Base-by-base conservation (phyloP, 768 basidiomycete genomes). In the Suillus subluteus region DNA sequence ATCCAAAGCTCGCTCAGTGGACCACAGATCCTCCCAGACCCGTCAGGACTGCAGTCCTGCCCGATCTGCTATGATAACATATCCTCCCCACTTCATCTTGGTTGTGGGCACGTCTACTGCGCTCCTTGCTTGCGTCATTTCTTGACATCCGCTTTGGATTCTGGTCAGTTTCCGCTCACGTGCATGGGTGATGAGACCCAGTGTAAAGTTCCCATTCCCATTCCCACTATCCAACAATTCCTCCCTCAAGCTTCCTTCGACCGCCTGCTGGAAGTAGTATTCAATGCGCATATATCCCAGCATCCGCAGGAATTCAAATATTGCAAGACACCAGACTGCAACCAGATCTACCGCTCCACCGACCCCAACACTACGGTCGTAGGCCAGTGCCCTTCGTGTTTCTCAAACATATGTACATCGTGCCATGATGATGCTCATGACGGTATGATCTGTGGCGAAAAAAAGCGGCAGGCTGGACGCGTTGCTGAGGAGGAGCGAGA, bases 241-340 rank as follows among this genome's bases (percentile, higher is more conserved):
- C 81, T 94, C 2, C 72, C 83, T 0, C 73, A 82, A 1, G 75
- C 74, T 12, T 84, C 89, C 35, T 87, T 91, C 70, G 82, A 87
- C 58, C 78, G 81, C 0, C 66, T 94, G 38, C 78, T 86, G 4
- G 79, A 85, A 43, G 83, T 88, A 0, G 85, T 90, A 0, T 88
- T 89, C 70, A 77, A 84, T 0, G 75, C 83, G 0, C 81, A 92
- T 72, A 79, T 94, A 18, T 84, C 86, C 62, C 79, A 84, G 12
- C 84, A 83, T 52, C 82, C 89, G 0, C 76, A 80, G 16, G 87
- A 91, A 64, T 88, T 89, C 71, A 83, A 85, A 67, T 90, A 86
- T 71, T 95, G 92, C 75, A 92, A 91, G 1, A 89, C 91, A 0
- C 89, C 93, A 0, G 91, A 94, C 72, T 95, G 92, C 67, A 80